phyloP scores from a whole-genome alignment of 129 eudicot genomes.

The Apium graveolens region DNA sequence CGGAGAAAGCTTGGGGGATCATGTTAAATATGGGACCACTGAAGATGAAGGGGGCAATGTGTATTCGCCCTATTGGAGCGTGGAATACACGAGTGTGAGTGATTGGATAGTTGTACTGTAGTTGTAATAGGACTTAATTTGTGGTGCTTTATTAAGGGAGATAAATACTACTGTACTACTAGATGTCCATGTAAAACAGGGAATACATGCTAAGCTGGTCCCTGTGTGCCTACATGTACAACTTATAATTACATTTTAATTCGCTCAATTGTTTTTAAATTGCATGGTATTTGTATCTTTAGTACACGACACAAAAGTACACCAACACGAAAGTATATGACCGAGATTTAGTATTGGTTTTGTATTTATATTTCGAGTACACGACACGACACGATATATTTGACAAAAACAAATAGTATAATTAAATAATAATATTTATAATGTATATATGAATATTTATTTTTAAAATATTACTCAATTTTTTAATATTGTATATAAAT shows the following conservation, averaged over 20 bases:
- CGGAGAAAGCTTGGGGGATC: constrained; percentile 31
- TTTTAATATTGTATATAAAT: too few relatives aligned
- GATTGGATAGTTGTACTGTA: neutral
- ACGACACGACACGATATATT: too few relatives aligned
- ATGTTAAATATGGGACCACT: neutral
- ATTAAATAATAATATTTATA: too few relatives aligned
- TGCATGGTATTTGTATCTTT: neutral
- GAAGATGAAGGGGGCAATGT: neutral
- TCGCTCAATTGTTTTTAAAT: neutral
- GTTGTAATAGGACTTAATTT: neutral
- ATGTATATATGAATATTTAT: too few relatives aligned
- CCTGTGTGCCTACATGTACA: neutral
- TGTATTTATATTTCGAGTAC: too few relatives aligned
- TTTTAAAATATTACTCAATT: too few relatives aligned
- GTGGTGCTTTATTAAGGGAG: neutral
- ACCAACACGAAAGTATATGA: too few relatives aligned
- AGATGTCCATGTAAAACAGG: constrained; percentile 8
- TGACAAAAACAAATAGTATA: too few relatives aligned
- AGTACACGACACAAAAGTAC: too few relatives aligned
- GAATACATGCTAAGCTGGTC: constrained; percentile 12
- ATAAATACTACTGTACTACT: too few relatives aligned
- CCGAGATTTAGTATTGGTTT: too few relatives aligned
- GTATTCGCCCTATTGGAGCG: neutral
- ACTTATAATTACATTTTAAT: neutral
- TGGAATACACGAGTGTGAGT: neutral